These are phyloP conservation scores for Sugiyamaella lignohabitans DNA, from an alignment of 805 yeast species.

Conservation along the genomic window DNA sequence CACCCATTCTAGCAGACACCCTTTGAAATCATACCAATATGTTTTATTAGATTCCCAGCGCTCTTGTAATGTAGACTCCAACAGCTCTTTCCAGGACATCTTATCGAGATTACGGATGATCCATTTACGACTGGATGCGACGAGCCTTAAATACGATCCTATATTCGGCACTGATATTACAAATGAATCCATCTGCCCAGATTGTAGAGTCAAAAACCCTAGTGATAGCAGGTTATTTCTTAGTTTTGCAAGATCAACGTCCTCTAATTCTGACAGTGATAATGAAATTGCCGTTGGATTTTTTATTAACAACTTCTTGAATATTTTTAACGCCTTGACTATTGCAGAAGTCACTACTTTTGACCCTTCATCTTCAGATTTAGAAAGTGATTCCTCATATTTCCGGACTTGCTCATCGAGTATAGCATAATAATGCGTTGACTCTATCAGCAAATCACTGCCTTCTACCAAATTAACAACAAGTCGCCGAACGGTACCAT, in stretches of 20 bases:
- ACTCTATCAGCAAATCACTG: slow-evolving; percentile 30
- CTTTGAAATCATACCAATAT: slow-evolving; percentile 43
- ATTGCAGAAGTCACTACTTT: not conserved
- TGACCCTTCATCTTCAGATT: too few relatives aligned
- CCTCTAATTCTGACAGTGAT: slow-evolving; percentile 21
- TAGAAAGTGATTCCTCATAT: not conserved
- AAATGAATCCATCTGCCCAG: slow-evolving; percentile 29
- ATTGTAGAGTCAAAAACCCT: slow-evolving; percentile 33
- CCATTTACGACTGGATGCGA: slow-evolving; percentile 32
- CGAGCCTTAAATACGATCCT: slow-evolving; percentile 33
- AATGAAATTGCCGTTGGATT: slow-evolving; percentile 28
- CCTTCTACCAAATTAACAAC: slow-evolving; percentile 26
- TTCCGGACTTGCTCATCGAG: not conserved
- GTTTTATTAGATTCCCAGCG: slow-evolving; percentile 26
- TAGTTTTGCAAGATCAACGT: slow-evolving; percentile 16
- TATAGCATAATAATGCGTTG: slow-evolving; percentile 17
- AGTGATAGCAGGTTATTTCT: slow-evolving; percentile 20
- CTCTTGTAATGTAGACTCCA: slow-evolving; percentile 30
- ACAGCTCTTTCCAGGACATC: slow-evolving; percentile 33
- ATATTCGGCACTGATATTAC: slow-evolving; percentile 32
- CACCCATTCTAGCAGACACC: slow-evolving; percentile 47
- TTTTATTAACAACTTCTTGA: slow-evolving; percentile 22
- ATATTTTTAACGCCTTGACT: slow-evolving; percentile 6
- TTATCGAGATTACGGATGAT: slow-evolving; percentile 27
- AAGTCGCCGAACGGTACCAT: slow-evolving; percentile 26